Conservation (phyloP, 371 early-diverging fungal species). For the Rhizopus microsporus region DNA sequence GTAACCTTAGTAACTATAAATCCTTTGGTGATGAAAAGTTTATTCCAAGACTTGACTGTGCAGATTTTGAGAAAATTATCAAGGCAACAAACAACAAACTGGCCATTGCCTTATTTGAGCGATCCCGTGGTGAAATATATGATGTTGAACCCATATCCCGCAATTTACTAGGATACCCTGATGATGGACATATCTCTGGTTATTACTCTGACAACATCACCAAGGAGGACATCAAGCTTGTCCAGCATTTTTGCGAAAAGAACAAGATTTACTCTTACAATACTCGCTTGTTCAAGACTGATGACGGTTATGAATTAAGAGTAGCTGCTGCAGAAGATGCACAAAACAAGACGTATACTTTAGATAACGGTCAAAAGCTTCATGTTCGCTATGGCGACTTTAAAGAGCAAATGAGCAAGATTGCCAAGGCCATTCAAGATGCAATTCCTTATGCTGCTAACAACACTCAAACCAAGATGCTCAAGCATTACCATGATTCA, state of each 20-base stretch:
- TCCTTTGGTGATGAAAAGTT: constrained; percentile 69
- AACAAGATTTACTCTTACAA: constrained; percentile 37
- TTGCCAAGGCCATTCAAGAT: constrained; percentile 42
- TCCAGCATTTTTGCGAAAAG: constrained; percentile 51
- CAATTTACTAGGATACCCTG: constrained; percentile 59
- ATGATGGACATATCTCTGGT: constrained; percentile 61
- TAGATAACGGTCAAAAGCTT: constrained; percentile 41
- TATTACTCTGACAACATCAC: constrained; percentile 56
- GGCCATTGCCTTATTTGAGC: constrained; percentile 35
- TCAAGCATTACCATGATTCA: constrained; percentile 48
- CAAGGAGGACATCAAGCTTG: constrained; percentile 53
- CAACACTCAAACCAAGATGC: constrained; percentile 56
- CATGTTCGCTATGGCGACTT: constrained; percentile 55
- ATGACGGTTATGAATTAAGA: constrained; percentile 29
- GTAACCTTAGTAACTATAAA: constrained; percentile 62
- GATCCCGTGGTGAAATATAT: constrained; percentile 40
- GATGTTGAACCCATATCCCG: constrained; percentile 35
- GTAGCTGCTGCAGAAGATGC: constrained; percentile 38
- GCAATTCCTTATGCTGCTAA: constrained; percentile 57
- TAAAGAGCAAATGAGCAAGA: constrained; percentile 37
- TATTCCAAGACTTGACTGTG: constrained; percentile 49
- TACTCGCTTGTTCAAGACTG: constrained; percentile 50
- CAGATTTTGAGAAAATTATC: constrained; percentile 42
- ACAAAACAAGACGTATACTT: constrained; percentile 12
- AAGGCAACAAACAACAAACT: constrained; percentile 27